These are phyloP conservation scores for Wickerhamiella cacticola DNA, from an alignment of 805 yeast species.

Conservation along the genomic window DNA sequence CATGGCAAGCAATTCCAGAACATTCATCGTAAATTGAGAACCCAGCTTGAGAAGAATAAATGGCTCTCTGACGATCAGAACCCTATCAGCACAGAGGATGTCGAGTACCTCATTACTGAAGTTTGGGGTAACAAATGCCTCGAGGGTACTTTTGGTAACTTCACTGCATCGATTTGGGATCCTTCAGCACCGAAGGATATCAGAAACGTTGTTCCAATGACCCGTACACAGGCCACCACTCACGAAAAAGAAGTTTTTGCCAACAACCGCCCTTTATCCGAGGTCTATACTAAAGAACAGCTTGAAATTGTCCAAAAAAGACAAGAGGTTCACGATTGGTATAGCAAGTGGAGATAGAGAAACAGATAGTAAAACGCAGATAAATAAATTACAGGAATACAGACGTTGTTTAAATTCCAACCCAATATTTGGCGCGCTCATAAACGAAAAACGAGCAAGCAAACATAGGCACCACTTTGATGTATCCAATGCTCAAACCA, in stretches of 20 bases:
- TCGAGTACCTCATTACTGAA: slow-evolving; percentile 78
- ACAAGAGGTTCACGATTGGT: slow-evolving; percentile 63
- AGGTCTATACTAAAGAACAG: slow-evolving; percentile 52
- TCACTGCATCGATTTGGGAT: slow-evolving; percentile 79
- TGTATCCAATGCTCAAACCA: slow-evolving; percentile 88
- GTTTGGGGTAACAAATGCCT: slow-evolving; percentile 88
- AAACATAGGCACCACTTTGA: slow-evolving; percentile 93
- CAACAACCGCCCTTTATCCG: slow-evolving; percentile 50
- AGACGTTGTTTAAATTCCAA: slow-evolving; percentile 41
- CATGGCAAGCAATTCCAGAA: slow-evolving; percentile 77
- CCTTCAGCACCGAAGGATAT: slow-evolving; percentile 48
- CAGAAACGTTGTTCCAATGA: slow-evolving; percentile 77
- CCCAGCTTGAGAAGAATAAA: slow-evolving; percentile 74
- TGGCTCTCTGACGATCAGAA: slow-evolving; percentile 52
- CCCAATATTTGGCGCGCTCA: slow-evolving; percentile 62
- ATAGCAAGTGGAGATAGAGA: slow-evolving; percentile 32
- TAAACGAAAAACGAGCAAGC: slow-evolving; percentile 93
- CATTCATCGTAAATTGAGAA: slow-evolving; percentile 69
- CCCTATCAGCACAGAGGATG: slow-evolving; percentile 53
- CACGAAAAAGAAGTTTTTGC: slow-evolving; percentile 69
- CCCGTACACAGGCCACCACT: slow-evolving; percentile 68
- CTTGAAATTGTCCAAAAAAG: slow-evolving; percentile 45
- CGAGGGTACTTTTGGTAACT: slow-evolving; percentile 66
- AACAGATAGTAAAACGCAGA: no score
- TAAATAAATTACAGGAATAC: not conserved